Conservation (phyloP, 495 filamentous ascomycete genomes). For the Trichoderma asperelloides region DNA sequence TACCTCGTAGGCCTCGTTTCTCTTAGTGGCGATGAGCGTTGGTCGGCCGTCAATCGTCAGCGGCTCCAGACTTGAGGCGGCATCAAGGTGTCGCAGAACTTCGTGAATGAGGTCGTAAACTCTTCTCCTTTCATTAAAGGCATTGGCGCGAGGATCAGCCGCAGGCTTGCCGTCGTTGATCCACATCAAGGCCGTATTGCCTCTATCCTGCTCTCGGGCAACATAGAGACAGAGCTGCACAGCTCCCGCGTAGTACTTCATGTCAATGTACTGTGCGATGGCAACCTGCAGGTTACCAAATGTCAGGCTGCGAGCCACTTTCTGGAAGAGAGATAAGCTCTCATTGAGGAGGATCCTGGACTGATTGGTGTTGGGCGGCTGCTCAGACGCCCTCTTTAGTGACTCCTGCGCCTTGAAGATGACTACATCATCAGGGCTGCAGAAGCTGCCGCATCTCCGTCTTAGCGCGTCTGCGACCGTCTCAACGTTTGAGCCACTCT, state of each 20-base stretch:
- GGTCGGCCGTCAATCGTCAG: constrained; percentile 68
- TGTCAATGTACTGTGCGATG: constrained; percentile 61
- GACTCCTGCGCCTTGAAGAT: constrained; percentile 97
- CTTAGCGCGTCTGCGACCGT: constrained; percentile 89
- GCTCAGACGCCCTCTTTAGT: constrained; percentile 76
- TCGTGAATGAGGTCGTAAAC: constrained; percentile 80
- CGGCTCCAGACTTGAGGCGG: constrained; percentile 51
- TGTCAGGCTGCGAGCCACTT: constrained; percentile 72
- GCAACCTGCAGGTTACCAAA: constrained; percentile 73
- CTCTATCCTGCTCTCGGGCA: constrained; percentile 71
- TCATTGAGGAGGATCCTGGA: constrained; percentile 81
- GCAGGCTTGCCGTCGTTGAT: constrained; percentile 41
- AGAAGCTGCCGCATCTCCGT: constrained; percentile 89
- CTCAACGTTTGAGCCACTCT: constrained; percentile 90
- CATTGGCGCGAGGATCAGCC: constrained; percentile 56
- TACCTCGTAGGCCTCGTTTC: constrained; percentile 76
- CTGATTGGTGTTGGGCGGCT: constrained; percentile 59
- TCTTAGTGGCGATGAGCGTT: constrained; percentile 63
- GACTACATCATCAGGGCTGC: constrained; percentile 89
- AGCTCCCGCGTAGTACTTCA: constrained; percentile 92
- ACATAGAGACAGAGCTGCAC: constrained; percentile 79
- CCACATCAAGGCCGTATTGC: constrained; percentile 72
- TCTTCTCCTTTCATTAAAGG: constrained; percentile 59
- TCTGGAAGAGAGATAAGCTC: constrained; percentile 76
- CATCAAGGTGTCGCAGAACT: constrained; percentile 68